These are phyloP conservation scores for Candida maris DNA, from an alignment of 805 yeast genomes.

Conservation along the genomic window DNA sequence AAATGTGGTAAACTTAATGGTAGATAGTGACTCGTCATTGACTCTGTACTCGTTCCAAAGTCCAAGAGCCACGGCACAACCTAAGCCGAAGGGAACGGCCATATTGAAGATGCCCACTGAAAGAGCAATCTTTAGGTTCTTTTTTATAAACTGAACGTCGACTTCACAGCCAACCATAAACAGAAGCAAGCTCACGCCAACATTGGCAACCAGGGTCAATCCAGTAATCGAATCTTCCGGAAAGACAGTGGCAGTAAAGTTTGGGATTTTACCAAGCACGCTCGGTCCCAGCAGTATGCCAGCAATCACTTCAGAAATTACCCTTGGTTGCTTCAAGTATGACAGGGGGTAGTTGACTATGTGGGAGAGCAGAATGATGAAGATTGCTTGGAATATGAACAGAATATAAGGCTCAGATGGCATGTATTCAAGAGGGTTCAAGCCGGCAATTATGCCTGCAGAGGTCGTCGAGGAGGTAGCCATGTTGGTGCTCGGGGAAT, in stretches of 20 bases:
- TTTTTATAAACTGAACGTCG: constrained; percentile 60
- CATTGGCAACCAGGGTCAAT: constrained; percentile 62
- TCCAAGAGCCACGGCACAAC: constrained; percentile 68
- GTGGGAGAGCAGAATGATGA: constrained; percentile 59
- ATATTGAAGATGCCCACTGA: constrained; percentile 68
- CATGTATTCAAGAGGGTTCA: constrained; percentile 61
- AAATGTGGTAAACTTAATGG: constrained; percentile 62
- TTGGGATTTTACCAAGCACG: constrained; percentile 67
- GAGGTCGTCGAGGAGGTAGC: constrained; percentile 10
- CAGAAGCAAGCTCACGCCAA: constrained; percentile 71
- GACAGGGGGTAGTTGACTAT: constrained; percentile 57
- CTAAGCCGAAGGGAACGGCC: constrained; percentile 78
- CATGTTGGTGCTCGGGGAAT: constrained; percentile 2
- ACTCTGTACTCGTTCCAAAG: constrained; percentile 53
- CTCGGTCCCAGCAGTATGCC: constrained; percentile 77
- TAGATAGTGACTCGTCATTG: constrained; percentile 29
- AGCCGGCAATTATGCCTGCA: constrained; percentile 71
- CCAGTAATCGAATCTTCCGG: constrained; percentile 62
- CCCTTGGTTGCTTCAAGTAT: constrained; percentile 68
- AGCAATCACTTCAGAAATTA: constrained; percentile 75
- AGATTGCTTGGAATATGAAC: constrained; percentile 65
- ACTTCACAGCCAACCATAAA: constrained; percentile 80
- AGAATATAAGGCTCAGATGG: constrained; percentile 60
- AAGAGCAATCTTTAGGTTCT: constrained; percentile 57
- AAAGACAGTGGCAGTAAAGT: constrained; percentile 61